These are phyloP conservation scores for Sequoiadendron giganteum DNA, from an alignment of 75 land plant genomes.

Conservation along the genomic window DNA sequence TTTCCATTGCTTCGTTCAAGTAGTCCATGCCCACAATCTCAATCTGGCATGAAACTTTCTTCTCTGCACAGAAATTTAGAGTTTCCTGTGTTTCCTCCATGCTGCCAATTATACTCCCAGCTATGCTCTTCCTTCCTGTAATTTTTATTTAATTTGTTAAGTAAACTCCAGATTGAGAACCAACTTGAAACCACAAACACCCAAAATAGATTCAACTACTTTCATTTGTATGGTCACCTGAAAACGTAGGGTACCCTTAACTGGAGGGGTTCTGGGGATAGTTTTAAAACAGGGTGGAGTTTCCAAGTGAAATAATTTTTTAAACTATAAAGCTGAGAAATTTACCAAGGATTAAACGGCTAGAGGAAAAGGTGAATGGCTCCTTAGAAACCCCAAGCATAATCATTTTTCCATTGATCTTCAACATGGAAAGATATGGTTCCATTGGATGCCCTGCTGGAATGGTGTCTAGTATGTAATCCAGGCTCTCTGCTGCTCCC, in stretches of 20 bases:
- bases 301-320: too few relatives aligned
- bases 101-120: neutral
- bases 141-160: too few relatives aligned
- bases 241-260: too few relatives aligned
- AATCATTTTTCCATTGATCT: slow-evolving; percentile 65
- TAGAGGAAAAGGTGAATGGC: slow-evolving; percentile 64
- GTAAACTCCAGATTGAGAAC: too few relatives aligned
- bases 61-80: slow-evolving; percentile 60
- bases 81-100: slow-evolving; percentile 29
- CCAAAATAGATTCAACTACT: too few relatives aligned
- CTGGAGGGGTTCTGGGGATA: too few relatives aligned
- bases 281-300: too few relatives aligned
- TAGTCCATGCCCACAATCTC: slow-evolving; percentile 73
- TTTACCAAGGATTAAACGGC: slow-evolving; percentile 61
- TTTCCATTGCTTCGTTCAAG: slow-evolving; percentile 69
- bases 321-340: neutral
- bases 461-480: slow-evolving; percentile 76
- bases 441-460: slow-evolving; percentile 56
- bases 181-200: too few relatives aligned
- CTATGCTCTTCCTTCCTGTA: slow-evolving; percentile 59
- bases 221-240: too few relatives aligned
- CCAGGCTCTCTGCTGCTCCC: slow-evolving; percentile 38
- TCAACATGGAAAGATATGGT: slow-evolving; percentile 6
- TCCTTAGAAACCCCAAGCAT: slow-evolving; percentile 58
- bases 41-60: slow-evolving; percentile 50